phyloP scores from a whole-genome alignment of 2,329 filamentous ascomycete species.

The Chaetomiaceae sp. region DNA sequence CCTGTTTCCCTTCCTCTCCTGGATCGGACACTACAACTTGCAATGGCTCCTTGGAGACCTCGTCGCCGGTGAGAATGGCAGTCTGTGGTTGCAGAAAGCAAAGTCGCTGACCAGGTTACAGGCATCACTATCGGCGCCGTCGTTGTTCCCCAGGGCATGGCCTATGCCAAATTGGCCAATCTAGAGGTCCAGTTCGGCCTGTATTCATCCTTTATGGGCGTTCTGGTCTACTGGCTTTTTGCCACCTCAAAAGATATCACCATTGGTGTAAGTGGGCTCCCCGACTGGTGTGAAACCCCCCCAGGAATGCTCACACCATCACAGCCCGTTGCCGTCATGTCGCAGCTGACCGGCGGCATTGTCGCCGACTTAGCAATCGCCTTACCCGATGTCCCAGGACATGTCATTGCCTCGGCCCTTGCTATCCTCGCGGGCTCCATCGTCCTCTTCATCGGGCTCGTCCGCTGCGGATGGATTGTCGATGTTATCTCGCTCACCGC shows the following conservation, averaged over 20 bases:
- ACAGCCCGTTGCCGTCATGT: constrained; percentile 91
- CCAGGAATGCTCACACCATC: constrained; percentile 17
- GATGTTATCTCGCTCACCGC: constrained; percentile 88
- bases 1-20: constrained; percentile 84
- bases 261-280: constrained; percentile 65
- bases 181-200: constrained; percentile 80
- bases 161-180: constrained; percentile 79
- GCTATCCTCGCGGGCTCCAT: constrained; percentile 74
- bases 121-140: constrained; percentile 55
- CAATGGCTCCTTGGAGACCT: constrained; percentile 88
- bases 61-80: constrained; percentile 64
- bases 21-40: constrained; percentile 83
- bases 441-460: constrained; percentile 71
- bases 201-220: constrained; percentile 95
- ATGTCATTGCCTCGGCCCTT: constrained; percentile 72
- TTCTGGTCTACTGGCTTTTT: constrained; percentile 94
- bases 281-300: neutral
- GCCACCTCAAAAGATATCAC: constrained; percentile 98
- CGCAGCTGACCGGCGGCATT: constrained; percentile 80
- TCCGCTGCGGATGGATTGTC: constrained; percentile 82
- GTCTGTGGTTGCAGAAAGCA: neutral
- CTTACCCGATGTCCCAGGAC: constrained; percentile 54
- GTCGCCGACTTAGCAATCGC: constrained; percentile 58
- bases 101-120: constrained; percentile 21
- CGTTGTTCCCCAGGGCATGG: constrained; percentile 96